phyloP scores from a whole-genome alignment of 1,284 basidiomycete genomes.

The Apiotrichum sp. region DNA sequence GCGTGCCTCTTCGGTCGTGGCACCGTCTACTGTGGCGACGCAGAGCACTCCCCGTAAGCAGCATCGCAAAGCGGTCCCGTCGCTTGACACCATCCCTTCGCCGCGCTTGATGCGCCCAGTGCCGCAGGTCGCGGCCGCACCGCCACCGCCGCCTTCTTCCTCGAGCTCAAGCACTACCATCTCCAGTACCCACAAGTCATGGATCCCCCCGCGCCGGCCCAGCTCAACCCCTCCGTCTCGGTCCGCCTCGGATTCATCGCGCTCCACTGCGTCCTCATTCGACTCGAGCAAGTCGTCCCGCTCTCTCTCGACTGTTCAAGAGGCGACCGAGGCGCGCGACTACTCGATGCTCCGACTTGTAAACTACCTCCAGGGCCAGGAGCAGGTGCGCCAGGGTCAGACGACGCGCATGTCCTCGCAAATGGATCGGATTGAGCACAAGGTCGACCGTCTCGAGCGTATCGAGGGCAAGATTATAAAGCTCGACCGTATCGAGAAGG shows the following conservation, averaged over 20 bases:
- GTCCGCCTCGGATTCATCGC: not conserved
- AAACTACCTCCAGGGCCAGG: constrained; percentile 43
- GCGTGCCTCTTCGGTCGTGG: too few species aligned
- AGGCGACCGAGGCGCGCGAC: not conserved
- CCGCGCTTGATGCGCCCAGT: not conserved
- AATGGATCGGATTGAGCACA: constrained; percentile 43
- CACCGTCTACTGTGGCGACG: too few species aligned
- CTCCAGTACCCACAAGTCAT: not conserved
- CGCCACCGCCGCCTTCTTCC: constrained; percentile 3
- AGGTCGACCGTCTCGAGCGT: constrained; percentile 18
- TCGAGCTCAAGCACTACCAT: not conserved
- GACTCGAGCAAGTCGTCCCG: not conserved
- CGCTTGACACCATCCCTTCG: constrained; percentile 10
- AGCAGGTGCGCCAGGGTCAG: constrained; percentile 34
- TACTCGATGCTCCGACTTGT: constrained; percentile 5
- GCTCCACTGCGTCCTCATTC: not conserved
- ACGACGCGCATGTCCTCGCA: constrained; percentile 30
- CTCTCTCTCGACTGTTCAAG: not conserved
- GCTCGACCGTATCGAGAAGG: constrained; percentile 6
- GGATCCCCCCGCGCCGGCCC: not conserved
- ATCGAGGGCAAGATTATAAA: constrained; percentile 7
- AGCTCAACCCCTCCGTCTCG: not conserved
- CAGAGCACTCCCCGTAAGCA: too few species aligned
- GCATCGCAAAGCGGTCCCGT: constrained; percentile 25
- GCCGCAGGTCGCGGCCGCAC: not conserved